These are phyloP conservation scores for Hamamelis virginiana DNA, from an alignment of 164 flowering plant genomes.

Conservation along the genomic window DNA sequence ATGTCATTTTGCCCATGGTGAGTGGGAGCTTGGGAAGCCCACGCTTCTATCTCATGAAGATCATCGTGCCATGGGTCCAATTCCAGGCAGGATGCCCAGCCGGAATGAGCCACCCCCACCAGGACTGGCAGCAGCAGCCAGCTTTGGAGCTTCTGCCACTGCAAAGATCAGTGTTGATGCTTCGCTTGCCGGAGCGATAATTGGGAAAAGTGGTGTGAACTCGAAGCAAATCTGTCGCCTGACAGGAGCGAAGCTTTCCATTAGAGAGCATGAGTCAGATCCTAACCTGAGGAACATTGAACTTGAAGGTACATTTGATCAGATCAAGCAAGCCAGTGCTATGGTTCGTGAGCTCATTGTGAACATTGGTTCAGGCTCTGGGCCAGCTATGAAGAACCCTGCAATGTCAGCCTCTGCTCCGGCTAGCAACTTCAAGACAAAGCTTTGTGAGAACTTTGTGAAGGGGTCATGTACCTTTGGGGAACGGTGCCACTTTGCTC, in stretches of 20 bases:
- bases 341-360: constrained; percentile 72
- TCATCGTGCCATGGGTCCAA: constrained; percentile 41
- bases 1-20: constrained; percentile 74
- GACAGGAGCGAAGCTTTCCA: constrained; percentile 71
- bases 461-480: constrained; percentile 84
- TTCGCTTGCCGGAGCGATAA: constrained; percentile 73
- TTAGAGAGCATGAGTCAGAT: constrained; percentile 67
- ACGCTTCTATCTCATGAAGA: constrained; percentile 41
- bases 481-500: constrained; percentile 85
- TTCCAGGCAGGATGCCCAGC: constrained; percentile 37
- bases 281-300: constrained; percentile 68
- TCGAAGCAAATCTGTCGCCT: constrained; percentile 70
- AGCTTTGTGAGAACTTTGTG: constrained; percentile 64
- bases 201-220: constrained; percentile 75
- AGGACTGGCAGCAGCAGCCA: constrained; percentile 38
- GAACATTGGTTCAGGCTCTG: constrained; percentile 36
- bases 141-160: constrained; percentile 76
- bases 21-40: constrained; percentile 67
- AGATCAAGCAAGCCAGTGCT: constrained; percentile 70
- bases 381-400: constrained; percentile 22
- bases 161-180: constrained; percentile 79
- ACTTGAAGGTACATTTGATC: constrained; percentile 79
- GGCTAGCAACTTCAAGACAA: constrained; percentile 63
- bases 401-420: constrained; percentile 12
- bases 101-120: constrained; percentile 41